Conservation (phyloP, 108 stramenopile genomes). For the Skeletonema costatum region DNA sequence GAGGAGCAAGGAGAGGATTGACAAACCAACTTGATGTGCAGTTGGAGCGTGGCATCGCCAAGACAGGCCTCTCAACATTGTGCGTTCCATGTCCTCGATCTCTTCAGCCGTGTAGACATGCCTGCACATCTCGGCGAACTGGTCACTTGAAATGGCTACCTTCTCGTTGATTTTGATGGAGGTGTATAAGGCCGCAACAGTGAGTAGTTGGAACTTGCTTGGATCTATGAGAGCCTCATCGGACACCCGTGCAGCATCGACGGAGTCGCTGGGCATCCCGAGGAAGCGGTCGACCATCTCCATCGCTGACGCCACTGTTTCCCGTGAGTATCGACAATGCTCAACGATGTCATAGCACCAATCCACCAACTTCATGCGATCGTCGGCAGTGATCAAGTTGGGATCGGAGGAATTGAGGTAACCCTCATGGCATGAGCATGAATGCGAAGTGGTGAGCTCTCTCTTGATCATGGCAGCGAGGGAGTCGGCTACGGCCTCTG, state of each 20-base stretch:
- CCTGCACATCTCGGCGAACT: slow-evolving; percentile 56
- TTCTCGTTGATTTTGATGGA: slow-evolving; percentile 61
- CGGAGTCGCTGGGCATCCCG: neutral
- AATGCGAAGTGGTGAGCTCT: too few relatives aligned
- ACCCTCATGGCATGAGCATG: too few relatives aligned
- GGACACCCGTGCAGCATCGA: too few relatives aligned
- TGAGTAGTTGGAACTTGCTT: slow-evolving; percentile 53
- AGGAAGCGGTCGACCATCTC: slow-evolving; percentile 27
- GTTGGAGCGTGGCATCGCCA: slow-evolving; percentile 46
- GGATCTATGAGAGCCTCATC: slow-evolving; percentile 29
- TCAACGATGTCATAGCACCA: too few relatives aligned
- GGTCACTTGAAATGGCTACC: slow-evolving; percentile 44
- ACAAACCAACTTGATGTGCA: slow-evolving; percentile 16
- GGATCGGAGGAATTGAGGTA: too few relatives aligned
- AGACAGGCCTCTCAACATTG: slow-evolving; percentile 35
- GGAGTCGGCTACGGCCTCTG: too few relatives aligned
- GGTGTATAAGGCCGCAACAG: slow-evolving; percentile 54
- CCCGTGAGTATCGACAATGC: too few relatives aligned
- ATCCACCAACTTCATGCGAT: too few relatives aligned
- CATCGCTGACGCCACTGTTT: too few relatives aligned
- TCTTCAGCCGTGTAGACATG: slow-evolving; percentile 47
- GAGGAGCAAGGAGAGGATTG: slow-evolving; percentile 20
- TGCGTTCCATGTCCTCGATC: slow-evolving; percentile 60
- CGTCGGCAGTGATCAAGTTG: too few relatives aligned
- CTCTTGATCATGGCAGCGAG: too few relatives aligned